A percentile compares a stretch with the other conserved stretches of the same genome.
Conservation (phyloP, 176 grass and related monocot genomes). For the Zea luxurians region DNA sequence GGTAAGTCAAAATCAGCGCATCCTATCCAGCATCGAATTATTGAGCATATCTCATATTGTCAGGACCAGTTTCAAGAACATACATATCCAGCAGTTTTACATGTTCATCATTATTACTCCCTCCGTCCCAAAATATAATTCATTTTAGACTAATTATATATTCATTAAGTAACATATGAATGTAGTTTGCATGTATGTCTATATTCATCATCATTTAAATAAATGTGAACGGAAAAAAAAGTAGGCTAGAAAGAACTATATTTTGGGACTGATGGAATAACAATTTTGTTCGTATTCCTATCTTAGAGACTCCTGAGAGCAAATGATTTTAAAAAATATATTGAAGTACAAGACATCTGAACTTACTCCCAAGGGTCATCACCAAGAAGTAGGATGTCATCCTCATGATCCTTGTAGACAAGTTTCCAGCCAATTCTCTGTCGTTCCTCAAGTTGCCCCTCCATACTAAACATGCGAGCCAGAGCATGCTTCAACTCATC, state of each 20-base stretch:
- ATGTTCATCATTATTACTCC: neutral
- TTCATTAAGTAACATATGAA: no score
- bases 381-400: constrained; percentile 70
- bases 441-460: constrained; percentile 70
- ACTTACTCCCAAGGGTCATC: constrained; percentile 84
- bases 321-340: neutral
- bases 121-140: no score
- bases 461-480: constrained; percentile 64
- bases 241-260: no score
- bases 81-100: neutral
- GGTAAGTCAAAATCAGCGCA: neutral
- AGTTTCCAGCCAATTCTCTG: constrained; percentile 76
- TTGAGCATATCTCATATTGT: neutral
- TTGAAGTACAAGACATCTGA: constrained; percentile 5
- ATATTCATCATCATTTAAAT: no score
- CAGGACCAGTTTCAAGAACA: neutral
- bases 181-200: no score
- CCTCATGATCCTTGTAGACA: constrained; percentile 67
- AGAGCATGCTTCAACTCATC: constrained; percentile 63
- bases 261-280: no score
- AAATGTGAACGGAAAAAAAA: no score
- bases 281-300: neutral
- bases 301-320: neutral
- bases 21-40: neutral
- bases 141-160: no score